Evolutionary conservation across 352 stramenopile species (phyloP), one percentile per base, ranked within the genome.

Genomic region (Pythium rishiriense): DNA sequence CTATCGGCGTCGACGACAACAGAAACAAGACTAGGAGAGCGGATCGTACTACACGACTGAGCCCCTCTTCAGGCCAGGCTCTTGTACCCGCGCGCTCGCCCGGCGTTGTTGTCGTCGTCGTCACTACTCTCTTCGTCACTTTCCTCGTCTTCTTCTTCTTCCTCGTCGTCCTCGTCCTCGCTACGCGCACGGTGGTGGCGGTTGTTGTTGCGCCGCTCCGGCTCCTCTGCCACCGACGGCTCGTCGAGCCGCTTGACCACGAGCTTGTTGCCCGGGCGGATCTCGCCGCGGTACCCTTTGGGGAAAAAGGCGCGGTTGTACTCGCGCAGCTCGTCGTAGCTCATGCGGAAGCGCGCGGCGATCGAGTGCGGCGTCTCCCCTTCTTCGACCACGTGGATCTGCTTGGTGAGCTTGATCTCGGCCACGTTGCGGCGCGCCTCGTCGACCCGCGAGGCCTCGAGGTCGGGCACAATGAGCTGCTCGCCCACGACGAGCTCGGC

Each of bases 291-390:
- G 67, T 89, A 95, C 53, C 86, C 86, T 64, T 93, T 93, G 21
- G 86, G 86, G 62, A 95, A 95, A 69, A 93, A 95, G 22, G 78
- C 81, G 51, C 86, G 86, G 61, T 95, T 95, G 65, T 68, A 93
- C 70, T 93, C 86, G 31, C 86, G 86, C 63, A 95, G 75, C 70
- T 93, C 84, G 33, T 95, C 86, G 58, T 91, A 90, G 54, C 78
- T 92, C 86, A 95, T 95, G 42, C 65, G 70, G 70, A 90, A 95
- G 29, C 54, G 61, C 33, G 70, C 73, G 0, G 80, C 81, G 52
- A 95, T 71, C 17, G 57, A 70, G 57, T 91, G 73, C 17, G 86
- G 84, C n/a, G 86, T 92, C 28, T 95, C 86, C 43, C 78, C 85
- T 2, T 62, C 53, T 41, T 87, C 74, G n/a, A 95, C 86, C 11